Evolutionary conservation across 106 monocot genomes (phyloP).

Genomic region (Allium sativum): DNA sequence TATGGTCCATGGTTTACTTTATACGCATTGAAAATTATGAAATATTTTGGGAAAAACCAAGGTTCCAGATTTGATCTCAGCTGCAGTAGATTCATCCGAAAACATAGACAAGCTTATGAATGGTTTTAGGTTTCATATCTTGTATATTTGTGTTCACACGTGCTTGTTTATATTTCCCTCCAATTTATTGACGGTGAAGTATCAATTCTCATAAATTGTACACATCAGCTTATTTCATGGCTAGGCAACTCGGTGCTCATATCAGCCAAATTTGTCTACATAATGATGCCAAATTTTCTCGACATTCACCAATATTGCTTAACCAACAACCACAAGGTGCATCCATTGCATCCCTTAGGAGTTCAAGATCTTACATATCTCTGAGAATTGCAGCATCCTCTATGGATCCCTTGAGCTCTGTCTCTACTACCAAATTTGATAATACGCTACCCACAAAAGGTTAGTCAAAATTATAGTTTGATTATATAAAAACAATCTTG

Average conservation of each 20-base stretch:
- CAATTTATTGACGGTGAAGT: not conserved
- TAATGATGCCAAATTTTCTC: not conserved
- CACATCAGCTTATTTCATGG: conserved; percentile 14
- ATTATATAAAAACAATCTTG: too few species aligned
- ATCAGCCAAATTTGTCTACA: conserved; percentile 5
- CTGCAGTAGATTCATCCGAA: not conserved
- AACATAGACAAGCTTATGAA: not conserved
- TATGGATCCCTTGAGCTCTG: conserved; percentile 5
- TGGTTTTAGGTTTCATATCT: not conserved
- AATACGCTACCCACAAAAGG: conserved; percentile 39
- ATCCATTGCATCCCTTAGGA: conserved; percentile 2
- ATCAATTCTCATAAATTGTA: conserved; percentile 1
- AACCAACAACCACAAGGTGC: conserved; percentile 3
- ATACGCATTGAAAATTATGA: too few species aligned
- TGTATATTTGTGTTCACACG: not conserved
- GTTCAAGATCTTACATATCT: conserved; percentile 13
- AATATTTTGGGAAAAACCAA: too few species aligned
- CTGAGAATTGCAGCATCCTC: conserved; percentile 14
- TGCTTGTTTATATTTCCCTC: not conserved
- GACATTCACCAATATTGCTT: conserved; percentile 6
- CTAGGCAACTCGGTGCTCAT: conserved; percentile 3
- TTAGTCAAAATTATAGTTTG: not conserved
- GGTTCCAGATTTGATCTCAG: too few species aligned
- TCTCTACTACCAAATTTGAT: conserved; percentile 10
- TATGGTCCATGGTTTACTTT: too few species aligned